Evolutionary conservation across 2,329 filamentous ascomycete genomes (phyloP), one percentile per base, ranked within the genome.

Genomic region (Aureobasidium sp.): DNA sequence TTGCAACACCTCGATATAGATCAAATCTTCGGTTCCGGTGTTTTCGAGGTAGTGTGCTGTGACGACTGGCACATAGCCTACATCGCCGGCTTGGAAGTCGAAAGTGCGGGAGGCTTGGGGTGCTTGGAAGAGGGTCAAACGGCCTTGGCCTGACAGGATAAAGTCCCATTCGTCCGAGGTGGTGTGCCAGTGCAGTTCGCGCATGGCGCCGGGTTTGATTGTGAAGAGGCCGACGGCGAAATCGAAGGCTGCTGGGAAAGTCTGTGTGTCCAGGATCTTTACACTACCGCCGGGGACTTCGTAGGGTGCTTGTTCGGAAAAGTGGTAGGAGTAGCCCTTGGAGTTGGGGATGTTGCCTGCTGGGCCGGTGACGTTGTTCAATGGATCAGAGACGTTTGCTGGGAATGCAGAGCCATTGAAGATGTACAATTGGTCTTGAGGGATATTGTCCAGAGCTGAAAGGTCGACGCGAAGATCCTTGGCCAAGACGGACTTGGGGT

Each of bases 101-200:
- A 84, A 86, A 0, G 82, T 85, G 50, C 78, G 76, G 1, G 79
- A 77, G 2, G 77, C 71, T 4, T 73, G 70, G 0, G 82, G 80
- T 0, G 82, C 83, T 27, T 74, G 67, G 72, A 80, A 86, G 30
- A 85, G 76, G 1, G 82, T 85, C 41, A 84, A 76, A 10, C 83
- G 78, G 0, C 78, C 84, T 11, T 77, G 77, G 0, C 84, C 84
- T 59, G 77, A 70, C 8, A 86, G 71, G 73, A 86, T 84, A 71
- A 81, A 86, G 55, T 78, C 78, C 83, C 83, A 86, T 70, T 86
- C 83, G 68, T 86, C 83, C 9, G 76, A 79, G 1, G 76, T 78
- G 1, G 81, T 80, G 72, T 86, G 83, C 83, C 84, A 86, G 73
- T 86, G 84, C 47, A 87, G 73, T 68, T 86, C 84, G 27, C 84